phyloP scores from a whole-genome alignment of 2,329 filamentous ascomycete species.

The Colletotrichum abscissum region DNA sequence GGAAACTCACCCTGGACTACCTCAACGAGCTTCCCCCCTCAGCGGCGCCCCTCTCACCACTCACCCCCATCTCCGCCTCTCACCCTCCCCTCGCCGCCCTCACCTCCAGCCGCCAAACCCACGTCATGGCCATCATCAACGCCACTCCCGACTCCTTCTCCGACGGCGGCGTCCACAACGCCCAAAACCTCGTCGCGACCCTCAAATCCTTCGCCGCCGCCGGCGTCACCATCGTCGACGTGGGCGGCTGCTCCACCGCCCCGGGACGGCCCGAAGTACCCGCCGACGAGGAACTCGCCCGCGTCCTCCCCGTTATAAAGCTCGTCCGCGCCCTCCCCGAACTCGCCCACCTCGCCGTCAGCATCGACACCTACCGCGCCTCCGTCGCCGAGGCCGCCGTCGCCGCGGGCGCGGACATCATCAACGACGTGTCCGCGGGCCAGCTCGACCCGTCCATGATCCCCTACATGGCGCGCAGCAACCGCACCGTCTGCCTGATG shows the following conservation, averaged over 20 bases:
- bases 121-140: constrained; percentile 94
- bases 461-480: constrained; percentile 78
- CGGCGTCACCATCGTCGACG: constrained; percentile 87
- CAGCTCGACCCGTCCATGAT: constrained; percentile 85
- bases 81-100: constrained; percentile 66
- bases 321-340: constrained; percentile 76
- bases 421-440: constrained; percentile 95
- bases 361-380: constrained; percentile 93
- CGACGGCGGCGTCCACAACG: constrained; percentile 78
- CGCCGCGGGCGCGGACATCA: constrained; percentile 84
- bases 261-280: constrained; percentile 78
- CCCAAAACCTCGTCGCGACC: constrained; percentile 66
- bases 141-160: constrained; percentile 97
- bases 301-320: constrained; percentile 83
- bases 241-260: constrained; percentile 93
- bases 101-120: constrained; percentile 70
- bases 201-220: constrained; percentile 71
- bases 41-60: constrained; percentile 63
- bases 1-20: constrained; percentile 71
- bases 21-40: constrained; percentile 67
- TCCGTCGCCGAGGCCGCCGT: constrained; percentile 82
- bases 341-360: constrained; percentile 75
- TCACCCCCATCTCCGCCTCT: constrained; percentile 64
- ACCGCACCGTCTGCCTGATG: constrained; percentile 86
- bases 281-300: constrained; percentile 78